Evolutionary conservation across 75 land plant genomes (phyloP).

Genomic region (Sequoiadendron giganteum): DNA sequence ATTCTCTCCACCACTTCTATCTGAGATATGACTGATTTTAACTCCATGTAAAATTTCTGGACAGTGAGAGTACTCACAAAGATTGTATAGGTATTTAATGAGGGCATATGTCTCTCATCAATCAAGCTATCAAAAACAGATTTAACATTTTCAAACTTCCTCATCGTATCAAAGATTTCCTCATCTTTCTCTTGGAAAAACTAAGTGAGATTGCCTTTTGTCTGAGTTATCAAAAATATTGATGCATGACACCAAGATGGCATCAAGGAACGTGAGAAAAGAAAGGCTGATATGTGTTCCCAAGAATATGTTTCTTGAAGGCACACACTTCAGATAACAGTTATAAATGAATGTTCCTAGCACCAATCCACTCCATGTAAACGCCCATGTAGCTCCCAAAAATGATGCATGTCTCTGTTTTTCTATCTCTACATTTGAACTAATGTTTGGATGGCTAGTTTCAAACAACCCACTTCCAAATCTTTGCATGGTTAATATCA

Average conservation of each 20-base stretch:
- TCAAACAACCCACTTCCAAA: too few relatives aligned
- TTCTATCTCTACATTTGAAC: too few relatives aligned
- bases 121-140: conserved; percentile 34
- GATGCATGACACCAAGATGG: conserved; percentile 47
- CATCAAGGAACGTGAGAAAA: conserved; percentile 42
- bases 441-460: too few relatives aligned
- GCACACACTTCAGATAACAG: too few relatives aligned
- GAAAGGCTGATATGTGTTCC: conserved; percentile 59
- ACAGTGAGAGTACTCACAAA: conserved; percentile 39
- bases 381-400: too few relatives aligned
- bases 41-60: conserved; percentile 38
- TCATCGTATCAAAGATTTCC: conserved; percentile 39
- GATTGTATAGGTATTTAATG: conserved; percentile 61
- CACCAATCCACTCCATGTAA: too few relatives aligned
- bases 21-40: conserved; percentile 42
- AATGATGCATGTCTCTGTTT: too few relatives aligned
- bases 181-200: conserved; percentile 54
- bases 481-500: too few relatives aligned
- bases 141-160: conserved; percentile 44
- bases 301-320: too few relatives aligned
- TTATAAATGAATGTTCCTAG: too few relatives aligned
- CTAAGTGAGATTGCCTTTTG: conserved; percentile 40
- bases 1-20: conserved; percentile 38
- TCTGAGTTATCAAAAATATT: conserved; percentile 57
- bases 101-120: conserved; percentile 64